These are phyloP conservation scores for Kwoniella sp. DNA, from an alignment of 768 basidiomycete genomes.

Conservation along the genomic window DNA sequence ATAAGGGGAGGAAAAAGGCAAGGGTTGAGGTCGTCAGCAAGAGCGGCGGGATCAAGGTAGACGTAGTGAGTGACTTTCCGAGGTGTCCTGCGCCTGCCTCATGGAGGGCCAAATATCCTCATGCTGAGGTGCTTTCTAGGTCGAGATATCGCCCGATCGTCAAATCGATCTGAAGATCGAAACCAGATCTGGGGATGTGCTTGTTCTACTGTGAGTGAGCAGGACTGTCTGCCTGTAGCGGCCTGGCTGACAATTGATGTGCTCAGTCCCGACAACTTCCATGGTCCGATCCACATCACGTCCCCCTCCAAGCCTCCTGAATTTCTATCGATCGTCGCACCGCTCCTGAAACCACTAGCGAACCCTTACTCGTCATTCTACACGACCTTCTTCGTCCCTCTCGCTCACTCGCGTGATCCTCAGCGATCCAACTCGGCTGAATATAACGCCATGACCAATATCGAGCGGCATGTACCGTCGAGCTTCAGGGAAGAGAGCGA, in stretches of 20 bases:
- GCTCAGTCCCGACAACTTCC: slow-evolving; percentile 39
- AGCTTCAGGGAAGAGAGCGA: slow-evolving; percentile 32
- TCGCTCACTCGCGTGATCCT: slow-evolving; percentile 9
- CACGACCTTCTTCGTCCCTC: slow-evolving; percentile 40
- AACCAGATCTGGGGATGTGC: slow-evolving; percentile 44
- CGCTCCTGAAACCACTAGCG: slow-evolving; percentile 29
- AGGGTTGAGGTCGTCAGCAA: slow-evolving; percentile 42
- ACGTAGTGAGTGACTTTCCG: slow-evolving; percentile 34
- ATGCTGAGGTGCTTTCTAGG: slow-evolving; percentile 14
- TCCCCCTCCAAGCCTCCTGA: slow-evolving; percentile 30
- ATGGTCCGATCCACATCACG: slow-evolving; percentile 40
- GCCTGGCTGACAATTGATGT: neutral
- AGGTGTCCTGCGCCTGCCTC: neutral
- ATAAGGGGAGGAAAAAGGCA: slow-evolving; percentile 43
- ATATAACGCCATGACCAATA: slow-evolving; percentile 9
- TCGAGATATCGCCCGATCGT: slow-evolving; percentile 40
- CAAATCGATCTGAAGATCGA: slow-evolving; percentile 47
- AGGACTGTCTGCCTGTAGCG: neutral
- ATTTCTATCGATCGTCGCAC: slow-evolving; percentile 29
- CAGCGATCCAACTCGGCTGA: slow-evolving; percentile 22
- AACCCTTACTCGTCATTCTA: slow-evolving; percentile 45
- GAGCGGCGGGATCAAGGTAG: slow-evolving; percentile 44
- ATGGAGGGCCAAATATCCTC: neutral
- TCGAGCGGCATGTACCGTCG: slow-evolving; percentile 33
- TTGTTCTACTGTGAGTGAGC: slow-evolving; percentile 40